Percentiles rank a stretch among this genome's conserved stretches.
Conservation (phyloP, 225 moss, liverwort and hornwort genomes). For the Rhytidiadelphus loreus region DNA sequence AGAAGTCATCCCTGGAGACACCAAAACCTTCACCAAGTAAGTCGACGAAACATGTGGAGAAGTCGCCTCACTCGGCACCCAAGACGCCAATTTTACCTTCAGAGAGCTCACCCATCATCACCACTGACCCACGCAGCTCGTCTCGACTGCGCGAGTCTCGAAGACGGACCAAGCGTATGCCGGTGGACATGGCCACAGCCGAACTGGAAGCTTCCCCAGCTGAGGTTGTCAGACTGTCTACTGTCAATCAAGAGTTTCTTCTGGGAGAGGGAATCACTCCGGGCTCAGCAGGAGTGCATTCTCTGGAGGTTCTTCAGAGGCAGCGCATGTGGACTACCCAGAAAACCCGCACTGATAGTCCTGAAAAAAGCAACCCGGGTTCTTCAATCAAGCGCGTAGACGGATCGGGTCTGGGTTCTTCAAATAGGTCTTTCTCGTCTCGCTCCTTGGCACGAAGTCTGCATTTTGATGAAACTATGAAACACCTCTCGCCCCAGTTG, state of each 20-base stretch:
- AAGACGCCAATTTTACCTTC: not conserved
- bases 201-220: slow-evolving; percentile 12
- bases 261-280: slow-evolving; percentile 16
- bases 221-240: slow-evolving; percentile 7
- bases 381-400: slow-evolving; percentile 6
- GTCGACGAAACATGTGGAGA: not conserved
- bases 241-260: slow-evolving; percentile 46
- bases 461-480: slow-evolving; percentile 9
- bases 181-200: slow-evolving; percentile 12
- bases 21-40: not conserved
- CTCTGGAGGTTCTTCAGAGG: slow-evolving; percentile 35
- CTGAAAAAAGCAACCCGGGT: slow-evolving; percentile 10
- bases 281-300: slow-evolving; percentile 13
- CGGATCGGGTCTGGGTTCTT: slow-evolving; percentile 6
- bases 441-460: slow-evolving; percentile 19
- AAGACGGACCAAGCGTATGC: slow-evolving; percentile 48
- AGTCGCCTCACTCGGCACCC: not conserved
- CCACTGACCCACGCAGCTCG: slow-evolving; percentile 26
- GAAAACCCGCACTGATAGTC: slow-evolving; percentile 21
- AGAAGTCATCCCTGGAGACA: not conserved
- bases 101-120: slow-evolving; percentile 8
- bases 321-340: slow-evolving; percentile 26
- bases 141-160: slow-evolving; percentile 33
- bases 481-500: slow-evolving; percentile 10
- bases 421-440: slow-evolving; percentile 7